Conservation (phyloP, 345 rosid species). For the Zanthoxylum bungeanum region DNA sequence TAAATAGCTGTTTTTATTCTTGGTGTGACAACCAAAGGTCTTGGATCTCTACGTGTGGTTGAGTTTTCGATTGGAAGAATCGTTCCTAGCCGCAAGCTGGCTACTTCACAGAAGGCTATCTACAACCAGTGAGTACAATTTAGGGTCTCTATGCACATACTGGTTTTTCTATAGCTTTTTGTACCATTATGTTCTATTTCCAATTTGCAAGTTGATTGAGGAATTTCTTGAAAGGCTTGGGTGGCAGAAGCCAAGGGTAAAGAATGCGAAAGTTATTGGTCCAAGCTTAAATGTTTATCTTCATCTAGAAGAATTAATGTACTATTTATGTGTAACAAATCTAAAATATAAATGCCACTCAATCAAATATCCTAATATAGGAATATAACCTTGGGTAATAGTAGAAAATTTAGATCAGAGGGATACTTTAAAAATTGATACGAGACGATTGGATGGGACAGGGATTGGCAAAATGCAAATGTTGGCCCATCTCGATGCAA, state of each 20-base stretch:
- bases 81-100: slow-evolving; percentile 77
- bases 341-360: too few species aligned
- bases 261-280: too few species aligned
- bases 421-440: too few species aligned
- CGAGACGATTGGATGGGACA: too few species aligned
- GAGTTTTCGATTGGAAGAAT: slow-evolving; percentile 77
- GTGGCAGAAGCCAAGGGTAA: slow-evolving; percentile 38
- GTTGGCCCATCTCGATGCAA: too few species aligned
- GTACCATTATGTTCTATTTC: slow-evolving; percentile 1
- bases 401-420: too few species aligned
- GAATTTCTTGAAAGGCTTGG: slow-evolving; percentile 66
- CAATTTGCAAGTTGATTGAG: slow-evolving; percentile 68
- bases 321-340: too few species aligned
- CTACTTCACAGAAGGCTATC: slow-evolving; percentile 72
- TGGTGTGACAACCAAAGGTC: slow-evolving; percentile 43
- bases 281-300: too few species aligned
- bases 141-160: background rate
- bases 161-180: background rate
- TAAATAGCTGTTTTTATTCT: background rate
- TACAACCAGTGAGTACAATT: slow-evolving; percentile 65
- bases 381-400: too few species aligned
- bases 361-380: too few species aligned
- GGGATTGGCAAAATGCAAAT: too few species aligned
- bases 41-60: slow-evolving; percentile 92
- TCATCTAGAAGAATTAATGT: too few species aligned